Evolutionary conservation across 169 alveolate species (phyloP), one percentile per base, ranked within the genome.

Genomic region (Cryptosporidium xiaoi): DNA sequence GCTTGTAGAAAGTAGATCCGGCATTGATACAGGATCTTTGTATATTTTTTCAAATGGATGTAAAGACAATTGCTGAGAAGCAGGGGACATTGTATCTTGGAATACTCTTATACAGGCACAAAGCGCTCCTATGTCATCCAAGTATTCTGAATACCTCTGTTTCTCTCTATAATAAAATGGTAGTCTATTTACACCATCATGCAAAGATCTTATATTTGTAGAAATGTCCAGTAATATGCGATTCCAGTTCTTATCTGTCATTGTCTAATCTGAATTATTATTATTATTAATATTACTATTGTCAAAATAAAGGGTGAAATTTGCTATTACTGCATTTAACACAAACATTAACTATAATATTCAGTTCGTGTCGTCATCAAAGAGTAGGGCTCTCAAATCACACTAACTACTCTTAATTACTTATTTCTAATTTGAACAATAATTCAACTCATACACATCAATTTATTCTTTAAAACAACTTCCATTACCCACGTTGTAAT

Each of bases 1-100:
- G 16, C 77, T 62, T 15, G 87, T 77, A 8, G 87, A 58, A 2
- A 77, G 71, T 0, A 77, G 50, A 36, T 77, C 71, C 13, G 87
- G 87, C 69, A 77, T 77, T n/a, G 71, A 34, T 44, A 77, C 48
- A 24, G 87, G 87, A 33, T 77, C 87, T 24, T 62, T 77, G 87
- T 77, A 77, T 7, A 77, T 77, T 27, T 77, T 77, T 48, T 77
- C 87, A 60, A 40, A 77, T n/a, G 87, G 87, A 48, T 60, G 64
- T 53, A 77, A 16, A 4, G 65, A 68, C 27, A 77, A 40, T 40
- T 77, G 71, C 64, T 77, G 87, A 16, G 87, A 77, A 24, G 40
- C 40, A 10, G 87, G 87, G 50, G 87, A 48, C 10, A 77, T 24
- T 18, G 87, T 16, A 27, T 77, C 87, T 27, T 77, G 87, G 56